These are phyloP conservation scores for Yamadazyma pseudoaaseri DNA, from an alignment of 1,139 yeast species.

Conservation along the genomic window DNA sequence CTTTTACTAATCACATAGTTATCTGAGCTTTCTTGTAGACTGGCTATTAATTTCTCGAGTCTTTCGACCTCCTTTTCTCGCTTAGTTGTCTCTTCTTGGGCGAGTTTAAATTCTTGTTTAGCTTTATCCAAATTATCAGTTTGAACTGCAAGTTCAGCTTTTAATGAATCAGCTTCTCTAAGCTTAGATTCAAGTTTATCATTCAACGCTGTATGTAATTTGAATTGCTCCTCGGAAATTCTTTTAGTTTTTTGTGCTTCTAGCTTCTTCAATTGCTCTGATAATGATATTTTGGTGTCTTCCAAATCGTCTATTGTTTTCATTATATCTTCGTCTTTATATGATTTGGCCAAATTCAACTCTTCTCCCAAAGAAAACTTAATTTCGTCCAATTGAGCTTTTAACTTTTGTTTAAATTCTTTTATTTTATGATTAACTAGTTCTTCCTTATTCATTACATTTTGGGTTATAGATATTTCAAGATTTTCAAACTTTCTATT, in stretches of 20 bases:
- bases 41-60: conserved; percentile 2
- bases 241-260: conserved; percentile 15
- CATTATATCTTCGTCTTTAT: conserved; percentile 23
- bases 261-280: conserved; percentile 10
- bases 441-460: conserved; percentile 29
- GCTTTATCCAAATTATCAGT: conserved; percentile 9
- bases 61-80: conserved; percentile 8
- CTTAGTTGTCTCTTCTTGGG: conserved; percentile 7
- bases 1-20: conserved; percentile 9
- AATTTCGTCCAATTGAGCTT: conserved; percentile 29
- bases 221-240: conserved; percentile 19
- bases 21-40: conserved; percentile 5
- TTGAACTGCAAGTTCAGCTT: conserved; percentile 1
- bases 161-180: conserved; percentile 4
- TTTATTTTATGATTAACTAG: conserved; percentile 23
- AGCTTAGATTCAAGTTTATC: conserved; percentile 5
- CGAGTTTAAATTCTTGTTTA: conserved; percentile 5
- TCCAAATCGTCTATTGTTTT: conserved; percentile 19
- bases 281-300: conserved; percentile 11
- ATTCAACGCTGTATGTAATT: conserved; percentile 9
- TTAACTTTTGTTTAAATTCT: conserved; percentile 23
- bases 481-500: conserved; percentile 23
- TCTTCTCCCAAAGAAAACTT: conserved; percentile 33
- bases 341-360: conserved; percentile 24
- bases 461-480: conserved; percentile 27